These are phyloP conservation scores for Parvularia atlantis DNA, from an alignment of 78 protist genomes.

Conservation along the genomic window DNA sequence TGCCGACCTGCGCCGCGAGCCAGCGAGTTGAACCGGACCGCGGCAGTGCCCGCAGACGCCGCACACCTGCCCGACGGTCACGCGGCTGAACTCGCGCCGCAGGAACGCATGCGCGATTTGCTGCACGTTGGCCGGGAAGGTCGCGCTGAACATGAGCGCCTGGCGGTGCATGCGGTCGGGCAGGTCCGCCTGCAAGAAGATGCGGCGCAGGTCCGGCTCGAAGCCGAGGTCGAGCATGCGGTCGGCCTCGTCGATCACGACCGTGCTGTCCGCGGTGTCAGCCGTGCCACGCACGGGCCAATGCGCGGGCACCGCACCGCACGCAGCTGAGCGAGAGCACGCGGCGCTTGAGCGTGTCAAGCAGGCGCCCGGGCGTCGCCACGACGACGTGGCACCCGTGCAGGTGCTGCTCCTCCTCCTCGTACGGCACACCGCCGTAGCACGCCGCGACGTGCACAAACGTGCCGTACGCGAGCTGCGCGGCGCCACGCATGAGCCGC, in stretches of 20 bases:
- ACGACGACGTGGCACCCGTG: slow-evolving; percentile 84
- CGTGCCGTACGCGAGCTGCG: slow-evolving; percentile 57
- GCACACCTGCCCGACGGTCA: too few relatives aligned
- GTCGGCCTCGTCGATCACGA: slow-evolving; percentile 91
- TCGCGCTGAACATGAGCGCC: slow-evolving; percentile 92
- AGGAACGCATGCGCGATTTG: slow-evolving; percentile 72
- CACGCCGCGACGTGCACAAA: slow-evolving; percentile 51
- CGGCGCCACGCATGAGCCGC: too few relatives aligned
- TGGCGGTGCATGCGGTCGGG: too few relatives aligned
- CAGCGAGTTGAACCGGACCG: too few relatives aligned
- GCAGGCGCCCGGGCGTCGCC: slow-evolving; percentile 91
- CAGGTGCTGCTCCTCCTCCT: slow-evolving; percentile 62
- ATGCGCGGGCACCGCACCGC: too few relatives aligned
- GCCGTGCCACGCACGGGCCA: too few relatives aligned
- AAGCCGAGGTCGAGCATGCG: slow-evolving; percentile 93
- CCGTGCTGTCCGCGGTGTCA: too few relatives aligned
- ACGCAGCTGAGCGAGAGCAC: slow-evolving; percentile 39
- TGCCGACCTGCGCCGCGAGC: too few relatives aligned
- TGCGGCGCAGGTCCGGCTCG: too few relatives aligned
- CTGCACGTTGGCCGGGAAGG: slow-evolving; percentile 85
- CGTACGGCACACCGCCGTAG: slow-evolving; percentile 85
- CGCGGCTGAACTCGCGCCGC: too few relatives aligned
- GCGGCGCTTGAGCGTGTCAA: slow-evolving; percentile 74
- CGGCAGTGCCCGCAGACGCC: too few relatives aligned
- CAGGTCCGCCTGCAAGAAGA: too few relatives aligned